phyloP scores from a whole-genome alignment of 805 yeast genomes.

The Candida verbasci region DNA sequence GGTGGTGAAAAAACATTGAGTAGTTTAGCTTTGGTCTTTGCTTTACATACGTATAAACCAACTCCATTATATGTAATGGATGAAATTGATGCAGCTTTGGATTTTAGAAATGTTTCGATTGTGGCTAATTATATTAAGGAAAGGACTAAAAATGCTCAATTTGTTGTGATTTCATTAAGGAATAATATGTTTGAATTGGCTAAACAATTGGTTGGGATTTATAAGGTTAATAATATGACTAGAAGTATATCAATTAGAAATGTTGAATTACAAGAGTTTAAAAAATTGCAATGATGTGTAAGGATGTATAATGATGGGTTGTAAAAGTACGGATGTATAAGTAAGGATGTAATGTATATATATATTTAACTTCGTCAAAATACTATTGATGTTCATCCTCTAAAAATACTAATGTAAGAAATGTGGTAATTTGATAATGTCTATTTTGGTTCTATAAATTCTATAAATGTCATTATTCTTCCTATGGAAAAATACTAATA shows the following conservation, averaged over 20 bases:
- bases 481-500: no score
- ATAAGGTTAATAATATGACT: slow-evolving; percentile 89
- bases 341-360: no score
- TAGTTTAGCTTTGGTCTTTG: slow-evolving; percentile 92
- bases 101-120: slow-evolving; percentile 93
- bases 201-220: slow-evolving; percentile 89
- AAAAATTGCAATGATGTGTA: background rate
- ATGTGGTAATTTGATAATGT: no score
- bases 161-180: slow-evolving; percentile 89
- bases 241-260: slow-evolving; percentile 58
- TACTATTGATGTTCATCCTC: no score
- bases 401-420: no score
- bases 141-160: slow-evolving; percentile 93
- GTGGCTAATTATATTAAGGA: slow-evolving; percentile 97
- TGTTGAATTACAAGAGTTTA: slow-evolving; percentile 5
- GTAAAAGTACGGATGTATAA: no score
- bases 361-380: no score
- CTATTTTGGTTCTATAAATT: no score
- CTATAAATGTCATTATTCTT: no score
- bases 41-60: slow-evolving; percentile 92
- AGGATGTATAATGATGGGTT: background rate
- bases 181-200: slow-evolving; percentile 98
- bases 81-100: slow-evolving; percentile 98
- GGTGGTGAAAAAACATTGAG: slow-evolving; percentile 98
- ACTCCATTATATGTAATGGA: slow-evolving; percentile 98